Base-by-base conservation (phyloP, 208 protist genomes). In the Trypanosoma avium region DNA sequence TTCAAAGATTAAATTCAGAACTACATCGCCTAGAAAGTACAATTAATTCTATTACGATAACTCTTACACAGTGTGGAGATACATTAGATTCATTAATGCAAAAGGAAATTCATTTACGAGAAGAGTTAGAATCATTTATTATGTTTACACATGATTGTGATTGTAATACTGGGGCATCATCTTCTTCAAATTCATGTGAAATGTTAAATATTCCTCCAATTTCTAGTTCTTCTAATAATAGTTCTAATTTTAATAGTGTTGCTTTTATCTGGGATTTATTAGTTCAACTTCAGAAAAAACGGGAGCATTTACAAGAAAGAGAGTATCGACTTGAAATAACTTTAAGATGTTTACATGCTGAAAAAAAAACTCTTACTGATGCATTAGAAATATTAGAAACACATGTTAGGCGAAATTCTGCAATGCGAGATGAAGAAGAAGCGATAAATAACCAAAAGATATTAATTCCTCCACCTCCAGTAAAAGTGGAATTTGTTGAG, bases 401-500 rank as follows among this genome's bases (percentile, higher is more conserved):
- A 26, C 19, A 22, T 40, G 19, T 61, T 19, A 19, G 12, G 0
- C 36, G 5, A 1, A 36, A 52, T 26, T 15, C 10, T 15, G 3
- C 21, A n/a, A 12, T 32, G 36, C 3, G 33, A 7, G 26, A 8
- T 3, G 38, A 35, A 13, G 21, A 69, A 13, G 33, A 17, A 26
- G 24, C 21, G 17, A 38, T 17, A 8, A 10, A 40, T 32, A n/a
- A n/a, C 38, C 29, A 30, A 24, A 15, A 4, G 7, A 8, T 57
- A 15, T 8, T 49, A 19, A 19, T 58, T 32, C 38, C 1, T 26
- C 32, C 56, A 12, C 36, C 56, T 8, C 65, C 65, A 43, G 57
- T 72, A 3, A n/a, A 13, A 21, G 58, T 72, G 33, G 21, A 50
- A n/a, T 27, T 72, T 54, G n/a, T 66, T 24, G 49, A 72, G 27